These are phyloP conservation scores for Macrotyloma uniflorum DNA, from an alignment of 306 rosid genomes.

Conservation along the genomic window DNA sequence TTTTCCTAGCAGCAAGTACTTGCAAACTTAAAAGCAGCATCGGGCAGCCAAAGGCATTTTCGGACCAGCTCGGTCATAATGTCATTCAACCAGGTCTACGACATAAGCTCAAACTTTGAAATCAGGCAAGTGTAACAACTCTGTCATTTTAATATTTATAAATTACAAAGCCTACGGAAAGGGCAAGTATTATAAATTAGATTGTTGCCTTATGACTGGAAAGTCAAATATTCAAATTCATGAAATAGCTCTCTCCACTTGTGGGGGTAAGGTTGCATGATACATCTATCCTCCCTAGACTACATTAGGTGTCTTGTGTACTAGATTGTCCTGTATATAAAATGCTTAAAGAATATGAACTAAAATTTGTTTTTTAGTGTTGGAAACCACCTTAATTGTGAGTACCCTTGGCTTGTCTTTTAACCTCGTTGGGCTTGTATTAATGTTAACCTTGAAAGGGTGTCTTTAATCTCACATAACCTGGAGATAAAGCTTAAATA, in stretches of 20 bases:
- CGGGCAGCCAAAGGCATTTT: conserved; percentile 4
- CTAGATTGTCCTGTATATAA: not conserved
- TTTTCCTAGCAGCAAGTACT: conserved; percentile 5
- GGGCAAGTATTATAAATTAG: not conserved
- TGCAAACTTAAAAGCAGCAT: not conserved
- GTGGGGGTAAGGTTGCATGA: not conserved
- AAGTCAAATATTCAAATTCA: not conserved
- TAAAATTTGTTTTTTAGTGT: not conserved
- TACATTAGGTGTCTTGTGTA: not conserved
- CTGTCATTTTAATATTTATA: not conserved
- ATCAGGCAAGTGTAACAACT: not conserved
- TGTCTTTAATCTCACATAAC: not conserved
- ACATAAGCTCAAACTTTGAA: conserved; percentile 4
- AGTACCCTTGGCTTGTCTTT: not conserved
- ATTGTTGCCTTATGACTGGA: not conserved
- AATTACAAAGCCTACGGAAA: not conserved
- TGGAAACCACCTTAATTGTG: not conserved
- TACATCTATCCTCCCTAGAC: not conserved
- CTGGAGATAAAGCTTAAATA: not conserved
- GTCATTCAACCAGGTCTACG: not conserved
- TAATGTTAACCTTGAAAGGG: not conserved
- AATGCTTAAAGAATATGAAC: not conserved
- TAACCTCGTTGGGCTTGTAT: not conserved
- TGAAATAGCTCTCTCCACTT: not conserved
- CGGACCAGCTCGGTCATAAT: not conserved